Evolutionary conservation across 2,329 filamentous ascomycete species (phyloP), one percentile per base, ranked within the genome.

Genomic region (Aspergillus quadrilineatus): DNA sequence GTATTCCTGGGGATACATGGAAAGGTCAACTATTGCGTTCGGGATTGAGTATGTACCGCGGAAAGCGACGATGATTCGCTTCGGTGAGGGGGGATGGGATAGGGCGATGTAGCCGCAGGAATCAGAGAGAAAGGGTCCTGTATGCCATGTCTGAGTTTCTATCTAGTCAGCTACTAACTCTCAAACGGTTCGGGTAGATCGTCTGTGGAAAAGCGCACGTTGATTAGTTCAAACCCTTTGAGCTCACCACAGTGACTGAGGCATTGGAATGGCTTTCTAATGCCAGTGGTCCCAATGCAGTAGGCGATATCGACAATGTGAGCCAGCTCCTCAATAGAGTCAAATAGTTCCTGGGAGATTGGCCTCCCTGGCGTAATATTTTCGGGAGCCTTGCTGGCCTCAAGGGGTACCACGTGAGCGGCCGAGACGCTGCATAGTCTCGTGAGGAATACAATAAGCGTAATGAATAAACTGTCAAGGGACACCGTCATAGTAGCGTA

Each of bases 221-320:
- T 86, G 57, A 94, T 80, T 32, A 99, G 82, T 60, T 90, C 87
- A 63, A 97, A 86, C 3, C 81, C 79, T 1, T 89, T 85, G 61
- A 97, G 97, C 56, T 97, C 91, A 37, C 79, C 79, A 75, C 94
- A 99, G 63, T 90, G 89, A 57, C 89, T 94, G 12, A 87, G 83
- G 74, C 94, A 99, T 32, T 82, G 77, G 72, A 99, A 99, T 0
- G 94, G 94, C 63, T 87, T 86, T 49, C 82, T 80, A 59, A 99
- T 87, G 39, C 93, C 94, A 0, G 89, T 88, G 4, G 83, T 87
- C 60, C 92, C 92, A 57, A 97, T 89, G 73, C 94, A 99, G 76
- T 97, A 97, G 47, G 91, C 81, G 58, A 97, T 94, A 72, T 99
- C 94, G 60, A 97, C 93, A 28, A 97, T 83, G 53, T 92, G 87